Evolutionary conservation across 257 asterid species (phyloP).

Genomic region (Verbascum thapsus): DNA sequence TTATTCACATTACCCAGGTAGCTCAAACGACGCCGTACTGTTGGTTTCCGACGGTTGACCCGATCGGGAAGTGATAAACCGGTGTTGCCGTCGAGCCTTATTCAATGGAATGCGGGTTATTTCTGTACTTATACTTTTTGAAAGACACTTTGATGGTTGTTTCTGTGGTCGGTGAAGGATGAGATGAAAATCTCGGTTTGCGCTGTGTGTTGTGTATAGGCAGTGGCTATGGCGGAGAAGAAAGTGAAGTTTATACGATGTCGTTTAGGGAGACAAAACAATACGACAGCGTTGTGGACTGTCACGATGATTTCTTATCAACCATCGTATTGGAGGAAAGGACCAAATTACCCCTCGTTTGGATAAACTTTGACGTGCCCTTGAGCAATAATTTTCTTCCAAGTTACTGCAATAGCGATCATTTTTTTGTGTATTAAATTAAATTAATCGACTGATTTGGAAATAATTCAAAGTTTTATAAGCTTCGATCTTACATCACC

Average conservation of each 20-base stretch:
- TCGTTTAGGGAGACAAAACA: constrained; percentile 27
- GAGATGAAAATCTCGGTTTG: too few relatives aligned
- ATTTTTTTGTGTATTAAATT: too few relatives aligned
- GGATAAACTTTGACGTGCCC: constrained; percentile 35
- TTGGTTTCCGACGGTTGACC: constrained; percentile 22
- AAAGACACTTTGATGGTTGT: too few relatives aligned
- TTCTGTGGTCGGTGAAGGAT: too few relatives aligned
- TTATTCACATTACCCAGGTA: constrained; percentile 28
- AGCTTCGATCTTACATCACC: too few relatives aligned
- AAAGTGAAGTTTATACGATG: constrained; percentile 31
- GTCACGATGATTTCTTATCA: too few relatives aligned
- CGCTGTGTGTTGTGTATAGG: too few relatives aligned
- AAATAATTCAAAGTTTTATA: too few relatives aligned
- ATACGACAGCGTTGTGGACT: constrained; percentile 29
- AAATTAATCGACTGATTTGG: too few relatives aligned
- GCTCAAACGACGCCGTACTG: constrained; percentile 20
- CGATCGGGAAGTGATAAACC: constrained; percentile 29
- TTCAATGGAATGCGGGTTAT: constrained; percentile 23
- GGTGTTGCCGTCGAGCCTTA: constrained; percentile 19
- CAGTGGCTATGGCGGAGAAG: constrained; percentile 9
- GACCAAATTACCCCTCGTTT: constrained; percentile 19
- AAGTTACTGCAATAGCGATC: not conserved
- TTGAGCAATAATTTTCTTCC: not conserved
- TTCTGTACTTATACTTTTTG: constrained; percentile 11
- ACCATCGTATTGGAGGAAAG: too few relatives aligned